A percentile compares a stretch with the other conserved stretches of the same genome.
These are phyloP conservation scores for Ustilago hordei DNA, from an alignment of 1,284 basidiomycete genomes.

Conservation along the genomic window DNA sequence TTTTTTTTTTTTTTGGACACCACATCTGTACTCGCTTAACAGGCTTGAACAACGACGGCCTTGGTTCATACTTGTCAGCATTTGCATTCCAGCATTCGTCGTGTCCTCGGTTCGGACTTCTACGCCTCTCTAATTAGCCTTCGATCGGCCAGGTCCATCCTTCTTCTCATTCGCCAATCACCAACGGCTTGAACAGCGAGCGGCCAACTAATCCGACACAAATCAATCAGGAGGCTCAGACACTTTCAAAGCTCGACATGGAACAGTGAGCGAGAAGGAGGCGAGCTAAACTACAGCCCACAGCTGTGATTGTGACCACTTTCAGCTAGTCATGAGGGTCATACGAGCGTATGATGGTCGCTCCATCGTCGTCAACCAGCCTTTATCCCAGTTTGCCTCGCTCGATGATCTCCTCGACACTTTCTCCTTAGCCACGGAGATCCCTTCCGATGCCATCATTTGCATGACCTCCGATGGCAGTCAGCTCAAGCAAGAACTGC, in stretches of 20 bases:
- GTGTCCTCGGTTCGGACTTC: background rate
- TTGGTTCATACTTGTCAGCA: background rate
- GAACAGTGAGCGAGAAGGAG: background rate
- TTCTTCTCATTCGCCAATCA: background rate
- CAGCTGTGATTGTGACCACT: background rate
- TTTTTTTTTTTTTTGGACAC: background rate
- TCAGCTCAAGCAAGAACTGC: constrained; percentile 60
- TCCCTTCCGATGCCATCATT: constrained; percentile 63
- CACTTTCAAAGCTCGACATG: no score
- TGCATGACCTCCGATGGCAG: constrained; percentile 65
- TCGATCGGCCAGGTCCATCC: no score
- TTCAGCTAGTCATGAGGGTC: constrained; percentile 53
- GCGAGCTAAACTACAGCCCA: background rate
- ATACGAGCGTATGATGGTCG: constrained; percentile 64
- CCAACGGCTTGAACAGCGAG: background rate
- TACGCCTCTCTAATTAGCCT: no score
- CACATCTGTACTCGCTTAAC: background rate
- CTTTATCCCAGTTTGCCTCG: constrained; percentile 57
- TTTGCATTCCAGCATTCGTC: background rate
- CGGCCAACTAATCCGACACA: background rate
- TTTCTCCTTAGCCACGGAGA: constrained; percentile 65
- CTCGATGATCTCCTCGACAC: constrained; percentile 65
- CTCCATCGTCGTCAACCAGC: constrained; percentile 60
- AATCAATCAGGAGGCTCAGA: no score
- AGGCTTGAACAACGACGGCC: background rate